Evolutionary conservation across 2,329 filamentous ascomycete genomes (phyloP), one percentile per base, ranked within the genome.

Genomic region (Beauveria scarabaeidicola): DNA sequence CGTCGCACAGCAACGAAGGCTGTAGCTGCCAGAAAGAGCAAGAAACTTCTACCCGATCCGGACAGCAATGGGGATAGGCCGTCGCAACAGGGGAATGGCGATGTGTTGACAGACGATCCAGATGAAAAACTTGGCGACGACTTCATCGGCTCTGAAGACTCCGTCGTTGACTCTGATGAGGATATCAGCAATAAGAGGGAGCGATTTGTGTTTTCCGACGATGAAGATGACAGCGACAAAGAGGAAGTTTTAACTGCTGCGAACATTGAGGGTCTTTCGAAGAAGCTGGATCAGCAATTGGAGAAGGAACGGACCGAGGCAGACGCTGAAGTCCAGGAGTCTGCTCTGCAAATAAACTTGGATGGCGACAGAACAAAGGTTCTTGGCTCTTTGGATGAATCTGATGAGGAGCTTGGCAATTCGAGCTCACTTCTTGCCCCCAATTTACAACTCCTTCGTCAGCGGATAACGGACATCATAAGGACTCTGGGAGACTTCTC

Each of bases 221-320:
- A 97, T 69, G 91, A 95, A 66, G 90, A 93, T 64, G 87, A 91
- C 55, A 92, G 89, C 1, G 91, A 95, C 67, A 87, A 85, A 5
- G 91, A 96, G 74, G 92, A 97, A 75, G 88, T 87, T 71, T 81
- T 99, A 65, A 99, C 91, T 55, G 92, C 92, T 1, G 94, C 94
- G 63, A 99, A 99, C 73, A 97, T 99, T 63, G 94, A 88, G 67
- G 94, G 94, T 61, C 78, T 99, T 59, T 92, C 93, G 59, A 82
- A 86, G 66, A 93, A 91, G 72, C 75, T 99, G 60, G 93, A 99
- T 71, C 79, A 83, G 68, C 79, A 94, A 69, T 78, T 83, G 69
- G 88, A 89, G 48, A 81, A 88, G 62, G 90, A 96, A 64, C 90
- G 87, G 19, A 91, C 86, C 25, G 90, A 92, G 63, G 91, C 90